Conservation (phyloP, 257 asterid species). For the Eucommia ulmoides region DNA sequence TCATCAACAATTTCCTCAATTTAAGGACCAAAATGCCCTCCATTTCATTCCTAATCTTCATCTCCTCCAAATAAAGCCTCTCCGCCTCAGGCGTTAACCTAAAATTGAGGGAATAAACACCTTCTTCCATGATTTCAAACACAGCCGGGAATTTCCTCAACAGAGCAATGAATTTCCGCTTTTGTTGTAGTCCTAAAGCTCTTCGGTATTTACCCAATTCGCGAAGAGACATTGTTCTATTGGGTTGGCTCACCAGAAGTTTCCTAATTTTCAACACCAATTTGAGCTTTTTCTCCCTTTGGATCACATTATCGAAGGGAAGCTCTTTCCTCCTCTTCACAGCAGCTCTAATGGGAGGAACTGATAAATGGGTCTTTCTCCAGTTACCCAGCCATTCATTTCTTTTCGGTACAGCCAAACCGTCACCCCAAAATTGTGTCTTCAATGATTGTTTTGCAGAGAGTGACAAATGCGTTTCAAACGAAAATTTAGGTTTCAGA, state of each 20-base stretch:
- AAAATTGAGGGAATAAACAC: slow-evolving; percentile 70
- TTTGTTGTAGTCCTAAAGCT: slow-evolving; percentile 54
- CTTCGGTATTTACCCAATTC: slow-evolving; percentile 73
- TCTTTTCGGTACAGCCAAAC: slow-evolving; percentile 21
- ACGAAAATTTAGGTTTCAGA: slow-evolving; percentile 31
- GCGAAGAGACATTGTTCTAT: slow-evolving; percentile 69
- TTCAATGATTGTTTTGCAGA: slow-evolving; percentile 19
- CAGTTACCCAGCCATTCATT: slow-evolving; percentile 13
- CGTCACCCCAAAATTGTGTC: slow-evolving; percentile 43
- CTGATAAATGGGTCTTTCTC: slow-evolving; percentile 20
- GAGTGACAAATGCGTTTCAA: slow-evolving; percentile 13
- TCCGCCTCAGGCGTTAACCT: slow-evolving; percentile 86
- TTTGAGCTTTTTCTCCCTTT: slow-evolving; percentile 90
- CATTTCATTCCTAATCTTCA: slow-evolving; percentile 75
- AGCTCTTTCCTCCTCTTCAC: slow-evolving; percentile 93
- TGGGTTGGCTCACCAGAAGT: slow-evolving; percentile 78
- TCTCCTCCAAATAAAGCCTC: slow-evolving; percentile 83
- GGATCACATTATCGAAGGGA: slow-evolving; percentile 86
- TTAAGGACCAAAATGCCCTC: slow-evolving; percentile 78
- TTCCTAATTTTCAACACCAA: slow-evolving; percentile 76
- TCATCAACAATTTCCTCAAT: slow-evolving; percentile 86
- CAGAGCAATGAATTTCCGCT: slow-evolving; percentile 67
- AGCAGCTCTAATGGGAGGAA: slow-evolving; percentile 35
- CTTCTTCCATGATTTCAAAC: slow-evolving; percentile 92
- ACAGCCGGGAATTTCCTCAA: slow-evolving; percentile 85